Base-by-base conservation (phyloP, 371 early-diverging fungal species). In the Rozella allomycis region DNA sequence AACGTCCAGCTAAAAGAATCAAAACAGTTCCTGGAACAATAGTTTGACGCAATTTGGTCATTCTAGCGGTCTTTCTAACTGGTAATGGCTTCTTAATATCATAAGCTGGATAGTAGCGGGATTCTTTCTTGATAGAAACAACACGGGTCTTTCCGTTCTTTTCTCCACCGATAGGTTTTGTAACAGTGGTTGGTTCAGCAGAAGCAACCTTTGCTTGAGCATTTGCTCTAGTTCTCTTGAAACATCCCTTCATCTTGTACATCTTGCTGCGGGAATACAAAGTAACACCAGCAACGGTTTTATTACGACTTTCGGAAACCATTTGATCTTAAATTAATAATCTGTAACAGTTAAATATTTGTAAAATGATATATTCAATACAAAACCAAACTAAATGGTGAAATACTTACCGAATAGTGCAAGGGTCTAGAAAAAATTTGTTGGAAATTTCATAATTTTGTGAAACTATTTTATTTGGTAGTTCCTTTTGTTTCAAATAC, bases 21-120 rank as follows among this genome's bases (percentile, higher is more conserved):
- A 88, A 68, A 49, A 94, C 85, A 54, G 96, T 83, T 46, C 96
- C 93, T 43, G 96, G 88, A 42, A 78, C 82, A 62, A 94, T 88
- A 55, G 75, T 53, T 41, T 61, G 43, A 55, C 91, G 84, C 45
- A 90, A 73, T 47, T 57, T 56, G 40, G 73, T 57, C 38, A 66
- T 47, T 42, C 61, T 56, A 55, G 64, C 54, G 49, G 72, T 47
- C 77, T 90, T 88, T 66, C 81, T 76, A 41, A 61, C 50, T 39
- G 50, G 50, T 70, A 78, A 79, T 60, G 78, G 74, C 42, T 53
- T 42, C 27, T 70, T 58, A 40, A 67, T 70, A 50, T 81, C 81
- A 47, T 77, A 79, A 45, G 83, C 84, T 31, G 83, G 69, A 65
- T 80, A 77, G 70, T 72, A 80, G 46, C 71, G 63, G 47, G 72